Evolutionary conservation across 495 filamentous ascomycete species (phyloP).

Genomic region (Penicillium turbatum): DNA sequence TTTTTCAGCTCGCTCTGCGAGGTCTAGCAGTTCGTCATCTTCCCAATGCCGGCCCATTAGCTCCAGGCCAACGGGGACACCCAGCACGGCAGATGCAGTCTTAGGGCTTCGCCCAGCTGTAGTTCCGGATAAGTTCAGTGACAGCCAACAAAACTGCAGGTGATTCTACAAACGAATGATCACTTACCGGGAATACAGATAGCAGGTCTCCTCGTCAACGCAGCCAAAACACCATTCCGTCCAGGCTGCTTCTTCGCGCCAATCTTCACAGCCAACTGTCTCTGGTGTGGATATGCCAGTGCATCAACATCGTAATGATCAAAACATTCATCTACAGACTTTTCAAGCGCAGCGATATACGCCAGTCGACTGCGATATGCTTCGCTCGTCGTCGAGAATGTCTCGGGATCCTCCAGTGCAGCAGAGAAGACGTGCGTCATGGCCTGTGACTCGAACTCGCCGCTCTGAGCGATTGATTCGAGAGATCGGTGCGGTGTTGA

Average conservation of each 20-base stretch:
- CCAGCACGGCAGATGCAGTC: constrained; percentile 44
- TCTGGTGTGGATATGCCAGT: constrained; percentile 62
- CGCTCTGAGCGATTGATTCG: constrained; percentile 53
- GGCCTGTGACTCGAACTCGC: constrained; percentile 44
- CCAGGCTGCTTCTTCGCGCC: constrained; percentile 52
- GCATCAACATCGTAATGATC: constrained; percentile 47
- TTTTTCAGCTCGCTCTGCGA: constrained; percentile 39
- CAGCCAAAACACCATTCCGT: constrained; percentile 62
- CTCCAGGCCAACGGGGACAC: constrained; percentile 63
- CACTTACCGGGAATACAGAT: constrained; percentile 51
- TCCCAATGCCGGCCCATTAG: constrained; percentile 52
- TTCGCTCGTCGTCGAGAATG: constrained; percentile 40
- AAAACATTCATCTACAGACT: constrained; percentile 46
- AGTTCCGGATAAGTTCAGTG: neutral
- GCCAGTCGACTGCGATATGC: constrained; percentile 41
- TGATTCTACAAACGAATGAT: neutral
- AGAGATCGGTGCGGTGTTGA: constrained; percentile 34
- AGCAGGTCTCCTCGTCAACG: constrained; percentile 59
- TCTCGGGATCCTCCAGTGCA: constrained; percentile 8
- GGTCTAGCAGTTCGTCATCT: constrained; percentile 51
- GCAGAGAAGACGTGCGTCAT: constrained; percentile 44
- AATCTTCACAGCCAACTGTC: constrained; percentile 56
- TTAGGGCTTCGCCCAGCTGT: constrained; percentile 43
- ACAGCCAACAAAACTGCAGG: neutral
- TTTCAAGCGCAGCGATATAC: constrained; percentile 46